Evolutionary conservation across 768 basidiomycete genomes (phyloP).

Genomic region (Phanerochaete carnosa): DNA sequence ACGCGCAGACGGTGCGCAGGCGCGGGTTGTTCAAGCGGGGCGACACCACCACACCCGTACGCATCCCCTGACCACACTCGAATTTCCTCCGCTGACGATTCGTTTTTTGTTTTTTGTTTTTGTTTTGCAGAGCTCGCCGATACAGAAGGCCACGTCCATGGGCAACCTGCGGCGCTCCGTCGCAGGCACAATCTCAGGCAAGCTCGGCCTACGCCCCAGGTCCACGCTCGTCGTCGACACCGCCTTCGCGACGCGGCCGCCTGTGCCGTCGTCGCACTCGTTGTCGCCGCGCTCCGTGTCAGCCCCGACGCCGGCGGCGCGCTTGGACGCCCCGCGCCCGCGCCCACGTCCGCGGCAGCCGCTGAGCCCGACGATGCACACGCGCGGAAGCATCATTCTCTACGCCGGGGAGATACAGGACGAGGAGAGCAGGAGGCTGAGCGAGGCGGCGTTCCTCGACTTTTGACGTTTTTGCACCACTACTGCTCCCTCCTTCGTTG

Average conservation of each 20-base stretch:
- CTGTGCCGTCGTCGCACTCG: conserved; percentile 4
- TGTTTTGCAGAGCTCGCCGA: neutral
- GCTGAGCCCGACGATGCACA: conserved; percentile 59
- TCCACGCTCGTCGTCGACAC: conserved; percentile 16
- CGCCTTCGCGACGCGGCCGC: conserved; percentile 19
- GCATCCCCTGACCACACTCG: neutral
- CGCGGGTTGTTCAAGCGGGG: conserved; percentile 4
- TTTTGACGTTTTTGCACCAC: conserved; percentile 16
- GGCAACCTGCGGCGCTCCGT: conserved; percentile 45
- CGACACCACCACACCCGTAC: neutral
- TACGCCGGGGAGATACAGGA: conserved; percentile 57
- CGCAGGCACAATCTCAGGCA: conserved; percentile 28
- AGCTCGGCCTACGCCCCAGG: conserved; percentile 20
- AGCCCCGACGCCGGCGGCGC: neutral
- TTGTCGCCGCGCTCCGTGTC: conserved; percentile 8
- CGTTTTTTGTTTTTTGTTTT: too few species aligned
- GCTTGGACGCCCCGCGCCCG: neutral
- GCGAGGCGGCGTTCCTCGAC: conserved; percentile 61
- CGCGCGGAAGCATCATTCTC: conserved; percentile 49
- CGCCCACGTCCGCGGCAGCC: conserved; percentile 28
- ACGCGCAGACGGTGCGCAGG: neutral
- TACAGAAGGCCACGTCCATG: conserved; percentile 28
- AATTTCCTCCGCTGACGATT: neutral
- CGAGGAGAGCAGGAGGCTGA: conserved; percentile 64
- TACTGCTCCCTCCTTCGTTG: too few species aligned